phyloP scores from a whole-genome alignment of 805 yeast species.

The Wickerhamiella qilinensis region DNA sequence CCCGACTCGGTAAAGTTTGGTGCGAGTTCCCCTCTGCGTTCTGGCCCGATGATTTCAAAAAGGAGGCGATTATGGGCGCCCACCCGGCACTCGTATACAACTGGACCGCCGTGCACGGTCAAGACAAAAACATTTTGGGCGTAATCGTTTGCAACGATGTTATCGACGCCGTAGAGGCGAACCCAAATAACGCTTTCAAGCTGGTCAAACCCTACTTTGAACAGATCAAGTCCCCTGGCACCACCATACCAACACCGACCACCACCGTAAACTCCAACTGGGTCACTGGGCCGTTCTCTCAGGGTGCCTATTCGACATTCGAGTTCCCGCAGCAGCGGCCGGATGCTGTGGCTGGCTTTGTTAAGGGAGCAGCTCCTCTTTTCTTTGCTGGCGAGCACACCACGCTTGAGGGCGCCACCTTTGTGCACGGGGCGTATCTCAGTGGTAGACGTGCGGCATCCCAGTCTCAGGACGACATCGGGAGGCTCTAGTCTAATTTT shows the following conservation, averaged over 20 bases:
- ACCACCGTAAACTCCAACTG: slow-evolving; percentile 37
- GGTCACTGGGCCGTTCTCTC: slow-evolving; percentile 51
- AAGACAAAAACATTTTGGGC: slow-evolving; percentile 28
- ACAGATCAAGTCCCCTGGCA: slow-evolving; percentile 12
- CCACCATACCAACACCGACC: slow-evolving; percentile 21
- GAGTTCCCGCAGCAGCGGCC: slow-evolving; percentile 54
- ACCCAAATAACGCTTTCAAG: slow-evolving; percentile 20
- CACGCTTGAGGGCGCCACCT: slow-evolving; percentile 68
- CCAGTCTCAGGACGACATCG: neutral
- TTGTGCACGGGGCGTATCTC: slow-evolving; percentile 77
- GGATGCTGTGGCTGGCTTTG: slow-evolving; percentile 41
- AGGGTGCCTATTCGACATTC: slow-evolving; percentile 64
- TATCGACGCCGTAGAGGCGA: slow-evolving; percentile 36
- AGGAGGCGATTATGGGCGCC: slow-evolving; percentile 33
- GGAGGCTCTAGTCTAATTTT: neutral
- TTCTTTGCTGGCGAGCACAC: slow-evolving; percentile 88
- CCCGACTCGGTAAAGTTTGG: slow-evolving; percentile 55
- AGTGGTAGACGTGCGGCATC: slow-evolving; percentile 47
- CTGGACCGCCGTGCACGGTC: slow-evolving; percentile 31
- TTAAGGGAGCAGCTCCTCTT: slow-evolving; percentile 37
- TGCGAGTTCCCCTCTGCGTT: slow-evolving; percentile 47
- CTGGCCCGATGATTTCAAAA: slow-evolving; percentile 42
- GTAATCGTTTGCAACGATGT: slow-evolving; percentile 52
- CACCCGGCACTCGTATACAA: slow-evolving; percentile 47
- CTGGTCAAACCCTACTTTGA: slow-evolving; percentile 13